A percentile compares a stretch with the other conserved stretches of the same genome.
Conservation (phyloP, 257 asterid genomes). For the Ocimum tenuiflorum region DNA sequence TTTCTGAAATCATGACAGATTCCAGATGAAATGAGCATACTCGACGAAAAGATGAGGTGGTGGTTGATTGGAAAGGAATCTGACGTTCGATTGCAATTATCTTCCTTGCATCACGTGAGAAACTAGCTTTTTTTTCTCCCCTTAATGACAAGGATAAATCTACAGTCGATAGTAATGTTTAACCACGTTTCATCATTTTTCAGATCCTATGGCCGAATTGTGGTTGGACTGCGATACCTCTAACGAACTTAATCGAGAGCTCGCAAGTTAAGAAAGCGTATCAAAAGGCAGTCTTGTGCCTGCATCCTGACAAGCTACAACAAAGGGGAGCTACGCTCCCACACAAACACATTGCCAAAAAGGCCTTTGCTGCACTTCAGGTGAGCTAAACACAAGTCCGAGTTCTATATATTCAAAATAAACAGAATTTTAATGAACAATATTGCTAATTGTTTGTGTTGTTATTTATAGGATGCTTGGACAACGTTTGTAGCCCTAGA, state of each 20-base stretch:
- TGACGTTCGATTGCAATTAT: constrained; percentile 57
- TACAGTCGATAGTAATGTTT: no score
- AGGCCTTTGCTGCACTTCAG: constrained; percentile 52
- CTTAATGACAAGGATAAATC: no score
- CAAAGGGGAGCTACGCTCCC: constrained; percentile 59
- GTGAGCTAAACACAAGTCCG: constrained; percentile 14
- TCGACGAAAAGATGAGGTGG: constrained; percentile 50
- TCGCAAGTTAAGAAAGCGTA: constrained; percentile 59
- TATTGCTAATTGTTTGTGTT: background rate
- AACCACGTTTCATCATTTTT: background rate
- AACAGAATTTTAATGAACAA: no score
- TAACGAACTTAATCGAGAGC: constrained; percentile 39
- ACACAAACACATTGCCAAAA: constrained; percentile 55
- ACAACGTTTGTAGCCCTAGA: constrained; percentile 36
- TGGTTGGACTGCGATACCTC: constrained; percentile 51
- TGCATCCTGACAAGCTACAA: constrained; percentile 76
- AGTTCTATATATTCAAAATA: background rate
- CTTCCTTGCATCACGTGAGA: constrained; percentile 62
- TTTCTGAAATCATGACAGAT: background rate
- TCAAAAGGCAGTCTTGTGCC: constrained; percentile 55
- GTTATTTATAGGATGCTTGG: constrained; percentile 48
- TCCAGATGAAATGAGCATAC: constrained; percentile 37
- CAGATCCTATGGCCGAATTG: constrained; percentile 59
- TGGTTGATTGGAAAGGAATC: constrained; percentile 69
- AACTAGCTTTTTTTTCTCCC: no score